These are phyloP conservation scores for Noccaea caerulescens DNA, from an alignment of 345 rosid species.

Conservation along the genomic window DNA sequence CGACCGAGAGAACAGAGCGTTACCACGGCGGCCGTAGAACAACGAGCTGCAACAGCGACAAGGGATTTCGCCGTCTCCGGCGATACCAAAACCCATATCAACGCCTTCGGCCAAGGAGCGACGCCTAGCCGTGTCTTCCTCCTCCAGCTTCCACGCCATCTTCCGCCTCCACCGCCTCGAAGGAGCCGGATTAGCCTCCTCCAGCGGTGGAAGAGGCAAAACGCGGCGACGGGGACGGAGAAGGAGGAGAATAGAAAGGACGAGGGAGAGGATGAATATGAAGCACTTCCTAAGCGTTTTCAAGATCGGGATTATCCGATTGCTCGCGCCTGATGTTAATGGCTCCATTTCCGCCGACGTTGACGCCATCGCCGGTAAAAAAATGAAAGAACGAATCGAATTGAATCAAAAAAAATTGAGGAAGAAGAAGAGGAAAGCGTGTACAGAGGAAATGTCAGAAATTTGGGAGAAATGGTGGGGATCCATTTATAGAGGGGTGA, in stretches of 20 bases:
- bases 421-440: conserved; percentile 5
- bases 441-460: conserved; percentile 37
- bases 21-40: conserved; percentile 65
- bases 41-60: conserved; percentile 58
- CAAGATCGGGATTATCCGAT: conserved; percentile 83
- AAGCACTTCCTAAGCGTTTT: conserved; percentile 54
- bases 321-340: conserved; percentile 96
- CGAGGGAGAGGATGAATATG: conserved; percentile 54
- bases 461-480: conserved; percentile 37
- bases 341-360: conserved; percentile 76
- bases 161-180: conserved; percentile 51
- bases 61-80: conserved; percentile 47
- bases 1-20: conserved; percentile 81
- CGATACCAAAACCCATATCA: conserved; percentile 51
- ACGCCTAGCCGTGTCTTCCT: conserved; percentile 85
- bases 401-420: neutral
- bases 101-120: conserved; percentile 79
- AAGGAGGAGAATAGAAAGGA: conserved; percentile 59
- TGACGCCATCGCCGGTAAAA: conserved; percentile 44
- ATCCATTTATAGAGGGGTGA: conserved; percentile 40
- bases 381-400: conserved; percentile 7
- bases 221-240: conserved; percentile 67
- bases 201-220: conserved; percentile 33
- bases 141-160: conserved; percentile 66
- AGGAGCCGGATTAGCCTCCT: conserved; percentile 35